Conservation (phyloP, 2,329 filamentous ascomycete species). For the Sphaceloma murrayae region DNA sequence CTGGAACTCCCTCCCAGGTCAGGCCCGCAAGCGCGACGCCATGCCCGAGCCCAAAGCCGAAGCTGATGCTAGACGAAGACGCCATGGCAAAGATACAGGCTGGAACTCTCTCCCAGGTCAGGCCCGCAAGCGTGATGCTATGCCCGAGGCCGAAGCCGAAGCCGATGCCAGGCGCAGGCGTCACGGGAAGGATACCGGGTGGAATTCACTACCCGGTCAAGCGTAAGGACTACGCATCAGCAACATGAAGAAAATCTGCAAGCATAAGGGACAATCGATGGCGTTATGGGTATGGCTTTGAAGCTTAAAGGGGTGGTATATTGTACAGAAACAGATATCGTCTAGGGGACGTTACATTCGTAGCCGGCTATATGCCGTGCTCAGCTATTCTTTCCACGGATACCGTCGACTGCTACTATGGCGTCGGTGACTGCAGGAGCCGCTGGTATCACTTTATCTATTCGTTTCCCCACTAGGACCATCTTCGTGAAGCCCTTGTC, state of each 20-base stretch:
- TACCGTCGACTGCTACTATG: background rate
- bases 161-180: background rate
- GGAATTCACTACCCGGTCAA: slow-evolving; percentile 11
- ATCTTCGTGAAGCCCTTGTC: too few relatives aligned
- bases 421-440: background rate
- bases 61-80: background rate
- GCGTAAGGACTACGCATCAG: too few relatives aligned
- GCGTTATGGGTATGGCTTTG: too few relatives aligned
- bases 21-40: slow-evolving; percentile 32
- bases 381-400: slow-evolving; percentile 3
- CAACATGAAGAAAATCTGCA: too few relatives aligned
- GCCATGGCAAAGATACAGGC: slow-evolving; percentile 8
- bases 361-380: slow-evolving; percentile 8
- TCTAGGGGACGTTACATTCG: slow-evolving; percentile 6
- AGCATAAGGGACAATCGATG: too few relatives aligned
- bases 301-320: too few relatives aligned
- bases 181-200: slow-evolving; percentile 6
- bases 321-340: slow-evolving; percentile 3
- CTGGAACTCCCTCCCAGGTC: slow-evolving; percentile 34
- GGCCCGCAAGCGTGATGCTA: slow-evolving; percentile 22
- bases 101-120: slow-evolving; percentile 17
- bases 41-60: slow-evolving; percentile 23
- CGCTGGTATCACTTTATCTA: background rate
- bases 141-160: slow-evolving; percentile 17
- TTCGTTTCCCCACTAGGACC: too few relatives aligned